These are phyloP conservation scores for Globisporangium lucens DNA, from an alignment of 352 stramenopile genomes.

Conservation along the genomic window DNA sequence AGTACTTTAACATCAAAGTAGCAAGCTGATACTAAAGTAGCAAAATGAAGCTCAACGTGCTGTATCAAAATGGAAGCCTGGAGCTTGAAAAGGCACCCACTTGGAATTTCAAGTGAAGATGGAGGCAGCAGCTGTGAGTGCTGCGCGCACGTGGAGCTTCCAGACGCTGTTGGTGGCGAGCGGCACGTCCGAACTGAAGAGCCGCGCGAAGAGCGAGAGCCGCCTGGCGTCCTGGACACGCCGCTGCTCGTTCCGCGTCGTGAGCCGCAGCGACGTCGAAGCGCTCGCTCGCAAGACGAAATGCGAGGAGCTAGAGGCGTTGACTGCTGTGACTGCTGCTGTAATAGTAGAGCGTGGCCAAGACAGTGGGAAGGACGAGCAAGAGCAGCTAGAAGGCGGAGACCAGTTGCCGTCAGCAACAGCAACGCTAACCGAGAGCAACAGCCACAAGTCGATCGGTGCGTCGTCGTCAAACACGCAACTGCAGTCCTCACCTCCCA, in stretches of 20 bases:
- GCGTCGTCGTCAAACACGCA: neutral
- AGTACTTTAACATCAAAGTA: too few species aligned
- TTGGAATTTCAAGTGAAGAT: neutral
- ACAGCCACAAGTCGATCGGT: neutral
- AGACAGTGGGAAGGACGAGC: neutral
- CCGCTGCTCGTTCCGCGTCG: slow-evolving; percentile 41
- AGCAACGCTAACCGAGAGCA: slow-evolving; percentile 5
- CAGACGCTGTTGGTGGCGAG: slow-evolving; percentile 44
- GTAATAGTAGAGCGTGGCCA: neutral
- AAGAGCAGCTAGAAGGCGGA: neutral
- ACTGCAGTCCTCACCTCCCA: neutral
- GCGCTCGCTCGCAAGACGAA: slow-evolving; percentile 20
- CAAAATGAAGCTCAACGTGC: too few species aligned
- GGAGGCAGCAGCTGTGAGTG: neutral
- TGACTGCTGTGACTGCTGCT: neutral
- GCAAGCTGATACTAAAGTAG: too few species aligned
- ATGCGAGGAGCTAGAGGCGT: slow-evolving; percentile 9
- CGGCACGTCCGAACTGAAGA: slow-evolving; percentile 34
- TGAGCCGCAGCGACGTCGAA: slow-evolving; percentile 38
- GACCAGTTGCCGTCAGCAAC: neutral
- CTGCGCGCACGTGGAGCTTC: slow-evolving; percentile 36
- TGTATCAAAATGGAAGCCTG: neutral
- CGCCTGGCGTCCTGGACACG: slow-evolving; percentile 27
- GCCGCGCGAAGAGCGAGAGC: slow-evolving; percentile 20
- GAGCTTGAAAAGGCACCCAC: slow-evolving; percentile 6